A percentile compares a stretch with the other conserved stretches of the same genome.
phyloP scores from a whole-genome alignment of 2,329 filamentous ascomycete genomes.

The Alternaria ethzedia region DNA sequence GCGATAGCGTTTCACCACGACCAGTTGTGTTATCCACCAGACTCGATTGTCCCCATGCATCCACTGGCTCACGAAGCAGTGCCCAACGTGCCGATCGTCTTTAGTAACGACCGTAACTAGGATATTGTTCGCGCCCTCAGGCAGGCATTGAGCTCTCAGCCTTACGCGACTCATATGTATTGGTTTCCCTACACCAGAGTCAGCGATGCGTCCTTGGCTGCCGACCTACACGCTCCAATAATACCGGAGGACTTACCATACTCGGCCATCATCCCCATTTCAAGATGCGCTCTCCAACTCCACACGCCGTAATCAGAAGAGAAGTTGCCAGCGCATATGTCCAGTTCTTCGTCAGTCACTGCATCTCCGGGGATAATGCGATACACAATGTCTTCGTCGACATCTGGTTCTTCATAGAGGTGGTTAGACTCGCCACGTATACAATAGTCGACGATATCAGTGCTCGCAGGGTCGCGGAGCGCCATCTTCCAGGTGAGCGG shows the following conservation, averaged over 20 bases:
- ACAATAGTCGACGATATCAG: background rate
- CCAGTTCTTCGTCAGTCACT: background rate
- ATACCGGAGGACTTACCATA: background rate
- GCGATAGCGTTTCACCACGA: constrained; percentile 11
- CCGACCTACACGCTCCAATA: background rate
- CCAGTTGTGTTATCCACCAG: constrained; percentile 18
- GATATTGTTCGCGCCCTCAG: constrained; percentile 7
- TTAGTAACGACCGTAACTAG: constrained; percentile 3
- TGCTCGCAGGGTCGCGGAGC: background rate
- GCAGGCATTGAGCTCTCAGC: background rate
- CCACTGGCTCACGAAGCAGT: constrained; percentile 19
- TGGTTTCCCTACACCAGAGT: background rate
- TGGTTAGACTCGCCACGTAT: constrained; percentile 4
- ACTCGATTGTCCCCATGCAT: constrained; percentile 3
- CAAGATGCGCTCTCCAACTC: background rate
- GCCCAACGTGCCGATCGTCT: background rate
- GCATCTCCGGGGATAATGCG: constrained; percentile 1
- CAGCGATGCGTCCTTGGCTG: background rate
- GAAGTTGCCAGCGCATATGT: background rate
- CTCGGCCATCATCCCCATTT: background rate
- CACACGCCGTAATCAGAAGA: constrained; percentile 1
- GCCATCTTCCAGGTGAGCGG: background rate
- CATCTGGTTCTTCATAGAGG: constrained; percentile 4
- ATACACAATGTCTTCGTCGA: constrained; percentile 10
- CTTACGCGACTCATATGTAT: background rate